phyloP scores from a whole-genome alignment of 2,329 filamentous ascomycete species.

The Aureobasidium sp. region DNA sequence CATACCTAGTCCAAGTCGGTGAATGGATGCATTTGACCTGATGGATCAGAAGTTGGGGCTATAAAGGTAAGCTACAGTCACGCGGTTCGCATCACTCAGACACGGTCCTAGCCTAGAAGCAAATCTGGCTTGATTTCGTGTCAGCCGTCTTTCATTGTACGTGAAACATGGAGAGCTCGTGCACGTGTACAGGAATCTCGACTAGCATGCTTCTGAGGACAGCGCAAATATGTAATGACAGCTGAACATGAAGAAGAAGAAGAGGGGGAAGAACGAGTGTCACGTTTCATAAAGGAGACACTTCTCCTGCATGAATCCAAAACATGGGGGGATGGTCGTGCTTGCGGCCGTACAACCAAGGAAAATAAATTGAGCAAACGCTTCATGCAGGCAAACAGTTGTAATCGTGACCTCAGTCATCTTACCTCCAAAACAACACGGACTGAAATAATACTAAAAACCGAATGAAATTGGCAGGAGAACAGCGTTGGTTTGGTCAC shows the following conservation, averaged over 20 bases:
- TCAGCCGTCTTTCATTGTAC: not conserved
- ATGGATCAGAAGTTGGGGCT: not conserved
- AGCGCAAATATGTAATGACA: not conserved
- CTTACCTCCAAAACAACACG: not conserved
- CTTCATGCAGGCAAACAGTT: not conserved
- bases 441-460: not conserved
- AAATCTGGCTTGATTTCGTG: not conserved
- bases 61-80: not conserved
- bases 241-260: not conserved
- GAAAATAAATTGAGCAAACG: not conserved
- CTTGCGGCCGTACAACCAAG: not conserved
- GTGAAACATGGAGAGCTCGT: not conserved
- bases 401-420: not conserved
- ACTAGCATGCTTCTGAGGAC: not conserved
- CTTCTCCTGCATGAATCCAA: constrained; percentile 1
- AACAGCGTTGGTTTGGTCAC: not conserved
- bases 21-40: not conserved
- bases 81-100: not conserved
- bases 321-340: not conserved
- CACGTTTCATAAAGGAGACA: not conserved
- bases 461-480: not conserved
- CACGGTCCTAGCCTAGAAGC: not conserved
- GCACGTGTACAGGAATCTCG: not conserved
- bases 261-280: not conserved
- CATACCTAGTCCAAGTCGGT: not conserved